Evolutionary conservation across 371 early-diverging fungal genomes (phyloP).

Genomic region (Batrachochytrium dendrobatidis): DNA sequence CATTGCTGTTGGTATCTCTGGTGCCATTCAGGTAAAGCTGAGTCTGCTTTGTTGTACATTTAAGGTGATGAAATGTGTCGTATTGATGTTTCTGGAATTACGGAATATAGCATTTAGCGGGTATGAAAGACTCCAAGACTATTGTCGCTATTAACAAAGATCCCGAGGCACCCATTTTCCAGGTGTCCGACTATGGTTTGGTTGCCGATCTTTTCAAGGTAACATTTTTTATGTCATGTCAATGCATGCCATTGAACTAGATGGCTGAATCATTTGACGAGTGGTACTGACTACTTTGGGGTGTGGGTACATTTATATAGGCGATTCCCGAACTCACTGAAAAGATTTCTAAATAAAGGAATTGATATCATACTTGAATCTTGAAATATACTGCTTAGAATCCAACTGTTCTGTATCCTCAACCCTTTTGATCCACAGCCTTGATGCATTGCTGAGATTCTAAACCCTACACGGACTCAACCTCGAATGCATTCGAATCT

Average conservation of each 20-base stretch:
- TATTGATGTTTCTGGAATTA: too few species aligned
- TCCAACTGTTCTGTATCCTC: neutral
- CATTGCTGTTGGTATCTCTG: conserved; percentile 92
- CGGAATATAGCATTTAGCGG: conserved; percentile 84
- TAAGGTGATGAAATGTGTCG: too few species aligned
- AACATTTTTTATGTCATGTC: conserved; percentile 1
- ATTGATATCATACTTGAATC: neutral
- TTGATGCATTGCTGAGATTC: neutral
- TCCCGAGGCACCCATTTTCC: conserved; percentile 96
- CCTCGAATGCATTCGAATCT: neutral
- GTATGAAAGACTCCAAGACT: conserved; percentile 98
- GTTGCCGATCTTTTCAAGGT: conserved; percentile 92
- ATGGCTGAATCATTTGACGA: neutral
- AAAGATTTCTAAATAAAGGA: conserved; percentile 48
- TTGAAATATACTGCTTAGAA: neutral
- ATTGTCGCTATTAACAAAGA: conserved; percentile 99
- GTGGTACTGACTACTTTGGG: neutral
- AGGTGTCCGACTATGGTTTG: conserved; percentile 93
- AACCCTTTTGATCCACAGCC: too few species aligned
- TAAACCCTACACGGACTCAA: neutral
- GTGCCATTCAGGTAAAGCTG: conserved; percentile 67
- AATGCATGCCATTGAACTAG: too few species aligned
- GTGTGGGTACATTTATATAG: conserved; percentile 4
- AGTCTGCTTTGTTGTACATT: neutral
- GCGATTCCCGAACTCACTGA: conserved; percentile 85